Base-by-base conservation (phyloP, 2,329 filamentous ascomycete genomes). In the Parafenestella ontariensis region DNA sequence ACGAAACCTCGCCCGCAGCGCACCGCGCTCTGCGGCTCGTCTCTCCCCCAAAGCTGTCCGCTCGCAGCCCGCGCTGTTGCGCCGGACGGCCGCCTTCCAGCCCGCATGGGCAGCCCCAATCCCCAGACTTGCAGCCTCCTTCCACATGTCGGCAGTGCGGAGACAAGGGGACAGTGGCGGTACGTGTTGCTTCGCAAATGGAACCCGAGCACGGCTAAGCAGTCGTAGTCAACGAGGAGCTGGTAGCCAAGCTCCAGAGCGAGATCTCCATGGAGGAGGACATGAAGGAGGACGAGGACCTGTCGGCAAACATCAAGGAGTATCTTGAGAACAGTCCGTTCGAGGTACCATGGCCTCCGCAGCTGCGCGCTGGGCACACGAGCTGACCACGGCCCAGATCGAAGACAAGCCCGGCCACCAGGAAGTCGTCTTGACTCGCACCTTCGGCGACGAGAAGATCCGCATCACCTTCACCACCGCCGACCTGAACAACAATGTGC, bases 401-500 rank as follows among this genome's bases (percentile, higher is more conserved):
- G 82, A 91, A 70, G 95, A 99, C 77, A 86, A 83, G 28, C 83
- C 89, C 24, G 95, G 95, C 59, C 85, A 92, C 77, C 91, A 98
- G 80, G 92, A 96, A 66, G 90, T 99, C 65, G 83, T 89, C 70
- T 84, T 99, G 64, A 89, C 87, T 57, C 89, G 93, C 71, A 89
- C 85, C 62, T 94, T 91, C 71, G 90, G 90, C 69, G 88, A 96
- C 60, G 95, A 99, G 82, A 91, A 89, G 92, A 91, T 94, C 79
- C 89, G 88, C 59, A 85, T 96, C 62, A 87, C 87, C 62, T 96
- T 96, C 81, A 92, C 89, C 64, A 91, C 96, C 70, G 87, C 89
- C 65, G 92, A 96, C 76, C 85, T 96, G 59, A 86, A 90, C 79
- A 77, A 70, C 70, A 63, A 70, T 60, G 56, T 71, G 50, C 59